These are phyloP conservation scores for Fusarium secorum DNA, from an alignment of 2,329 filamentous ascomycete species.

Conservation along the genomic window DNA sequence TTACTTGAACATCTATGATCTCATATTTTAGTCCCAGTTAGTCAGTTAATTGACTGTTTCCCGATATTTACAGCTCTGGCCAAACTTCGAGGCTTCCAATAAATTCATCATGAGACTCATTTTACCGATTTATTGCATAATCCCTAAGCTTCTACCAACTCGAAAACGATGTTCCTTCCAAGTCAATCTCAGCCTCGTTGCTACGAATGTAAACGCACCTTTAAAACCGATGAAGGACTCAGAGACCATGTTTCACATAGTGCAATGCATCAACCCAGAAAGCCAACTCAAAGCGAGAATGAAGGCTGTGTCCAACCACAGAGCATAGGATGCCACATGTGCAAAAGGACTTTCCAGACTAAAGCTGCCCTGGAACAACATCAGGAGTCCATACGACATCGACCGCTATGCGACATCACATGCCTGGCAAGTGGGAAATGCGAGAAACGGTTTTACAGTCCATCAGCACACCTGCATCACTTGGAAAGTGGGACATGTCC, in stretches of 20 bases:
- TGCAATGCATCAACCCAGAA: neutral
- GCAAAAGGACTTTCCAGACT: neutral
- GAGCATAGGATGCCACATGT: neutral
- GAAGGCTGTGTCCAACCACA: no score
- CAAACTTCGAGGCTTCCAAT: no score
- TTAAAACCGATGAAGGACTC: neutral
- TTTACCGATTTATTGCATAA: no score
- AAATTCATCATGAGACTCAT: no score
- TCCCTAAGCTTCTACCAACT: neutral
- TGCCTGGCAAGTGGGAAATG: neutral
- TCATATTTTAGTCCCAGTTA: no score
- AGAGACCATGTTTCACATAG: neutral
- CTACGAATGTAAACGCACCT: neutral
- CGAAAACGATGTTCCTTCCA: neutral
- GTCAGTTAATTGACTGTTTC: no score
- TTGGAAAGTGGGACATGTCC: neutral
- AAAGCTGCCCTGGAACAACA: neutral
- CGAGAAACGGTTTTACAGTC: neutral
- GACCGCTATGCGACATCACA: neutral
- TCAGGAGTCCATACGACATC: neutral
- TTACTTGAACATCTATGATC: no score
- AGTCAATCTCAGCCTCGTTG: neutral
- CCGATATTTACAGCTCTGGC: no score
- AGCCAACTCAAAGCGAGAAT: no score
- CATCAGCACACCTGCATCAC: neutral